Base-by-base conservation (phyloP, 192 early-diverging fungal species). In the Entomortierella parvispora region DNA sequence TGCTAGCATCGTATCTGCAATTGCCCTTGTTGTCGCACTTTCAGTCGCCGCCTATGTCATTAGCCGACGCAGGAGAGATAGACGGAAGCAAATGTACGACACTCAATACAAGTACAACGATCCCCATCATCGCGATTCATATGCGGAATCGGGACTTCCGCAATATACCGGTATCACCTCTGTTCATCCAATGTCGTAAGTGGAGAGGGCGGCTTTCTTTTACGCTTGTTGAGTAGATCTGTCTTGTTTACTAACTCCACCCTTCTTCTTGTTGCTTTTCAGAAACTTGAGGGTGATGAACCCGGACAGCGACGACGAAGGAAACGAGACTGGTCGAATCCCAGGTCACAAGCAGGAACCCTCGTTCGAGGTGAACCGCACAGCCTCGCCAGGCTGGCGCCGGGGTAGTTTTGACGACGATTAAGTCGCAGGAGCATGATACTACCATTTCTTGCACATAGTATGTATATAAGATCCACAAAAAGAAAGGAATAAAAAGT, bases 271-370 rank as follows among this genome's bases (percentile, higher is more conserved):
- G n/a, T 42, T 48, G 8, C 26, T 15, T 8, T 25, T 34, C 33
- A 77, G 74, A 37, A 77, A 77, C 31, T 20, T 77, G 61, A 51
- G 74, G 10, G 74, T 77, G 14, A 77, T 64, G 74, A 77, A 77
- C 49, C 74, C 74, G 17, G 74, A 77, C 34, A 68, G 65, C 28
- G 74, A 77, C n/a, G 74, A 77, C 0, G 74, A 77, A 2, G 72
- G 23, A 2, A 18, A 15, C 26, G 25, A 18, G 29, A 33, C 23
- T 5, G 29, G 4, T 15, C 52, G 15, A 22, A 6, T 23, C 2
- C 54, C 15, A 17, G 43, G 14, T 34, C 52, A 32, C 40, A 28
- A 29, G 1, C 37, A 52, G 20, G 10, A 55, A 4, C 58, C 56
- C 3, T 68, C 65, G 28, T 77, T 77, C 37, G 74, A 77, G 34